A percentile compares a stretch with the other conserved stretches of the same genome.
Evolutionary conservation across 371 early-diverging fungal genomes (phyloP).

Genomic region (Umbelopsis sp.): DNA sequence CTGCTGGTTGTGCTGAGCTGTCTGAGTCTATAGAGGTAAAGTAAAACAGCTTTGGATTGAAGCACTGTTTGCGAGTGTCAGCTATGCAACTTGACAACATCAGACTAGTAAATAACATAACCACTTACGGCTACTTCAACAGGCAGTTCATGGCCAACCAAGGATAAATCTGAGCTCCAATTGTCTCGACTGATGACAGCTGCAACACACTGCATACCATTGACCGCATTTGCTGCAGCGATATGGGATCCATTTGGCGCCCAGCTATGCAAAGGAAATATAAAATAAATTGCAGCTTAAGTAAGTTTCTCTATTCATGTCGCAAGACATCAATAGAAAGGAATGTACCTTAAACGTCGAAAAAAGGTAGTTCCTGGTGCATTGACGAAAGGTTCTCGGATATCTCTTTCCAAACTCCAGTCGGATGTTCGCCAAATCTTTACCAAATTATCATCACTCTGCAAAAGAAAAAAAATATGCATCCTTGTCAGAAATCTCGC

Average conservation of each 20-base stretch:
- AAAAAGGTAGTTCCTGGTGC: conserved; percentile 88
- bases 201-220: conserved; percentile 81
- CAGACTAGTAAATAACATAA: neutral
- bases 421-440: conserved; percentile 88
- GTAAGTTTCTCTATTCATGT: too few relatives aligned
- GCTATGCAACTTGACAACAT: neutral
- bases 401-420: conserved; percentile 78
- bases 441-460: conserved; percentile 92
- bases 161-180: conserved; percentile 80
- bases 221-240: conserved; percentile 90
- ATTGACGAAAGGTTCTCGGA: conserved; percentile 77
- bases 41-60: conserved; percentile 83
- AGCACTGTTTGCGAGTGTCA: conserved; percentile 40
- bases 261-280: conserved; percentile 69
- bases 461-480: neutral
- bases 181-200: conserved; percentile 78
- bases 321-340: neutral
- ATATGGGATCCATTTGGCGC: conserved; percentile 93
- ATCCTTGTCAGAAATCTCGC: neutral
- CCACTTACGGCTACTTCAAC: conserved; percentile 88
- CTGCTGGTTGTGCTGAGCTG: conserved; percentile 24
- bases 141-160: conserved; percentile 90
- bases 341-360: conserved; percentile 75
- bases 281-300: neutral
- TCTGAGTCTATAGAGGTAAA: conserved; percentile 25